Evolutionary conservation across 83 land plant species (phyloP).

Genomic region (Thuja plicata): DNA sequence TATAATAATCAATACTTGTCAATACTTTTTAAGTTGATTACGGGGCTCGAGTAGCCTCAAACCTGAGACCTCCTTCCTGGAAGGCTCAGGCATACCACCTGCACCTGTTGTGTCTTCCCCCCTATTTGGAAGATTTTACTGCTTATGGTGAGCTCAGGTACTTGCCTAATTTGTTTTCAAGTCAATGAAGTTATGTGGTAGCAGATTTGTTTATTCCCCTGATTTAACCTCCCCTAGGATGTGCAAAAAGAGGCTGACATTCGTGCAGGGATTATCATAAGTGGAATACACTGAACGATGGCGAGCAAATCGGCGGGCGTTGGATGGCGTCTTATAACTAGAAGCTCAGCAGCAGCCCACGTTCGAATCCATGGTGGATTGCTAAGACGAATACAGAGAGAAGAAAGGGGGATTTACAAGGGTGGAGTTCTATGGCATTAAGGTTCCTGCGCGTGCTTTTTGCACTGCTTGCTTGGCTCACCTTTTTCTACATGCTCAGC

Average conservation of each 20-base stretch:
- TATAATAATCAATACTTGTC: too few relatives aligned
- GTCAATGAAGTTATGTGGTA: too few relatives aligned
- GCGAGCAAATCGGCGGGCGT: background rate
- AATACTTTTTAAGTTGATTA: too few relatives aligned
- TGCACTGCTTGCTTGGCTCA: background rate
- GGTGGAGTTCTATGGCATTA: background rate
- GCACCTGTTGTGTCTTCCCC: too few relatives aligned
- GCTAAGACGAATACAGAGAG: background rate
- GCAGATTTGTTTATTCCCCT: background rate
- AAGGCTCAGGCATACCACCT: too few relatives aligned
- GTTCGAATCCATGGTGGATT: background rate
- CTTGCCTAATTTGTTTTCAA: too few relatives aligned
- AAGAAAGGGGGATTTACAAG: background rate
- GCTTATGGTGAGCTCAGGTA: slow-evolving; percentile 66
- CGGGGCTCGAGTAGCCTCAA: too few relatives aligned
- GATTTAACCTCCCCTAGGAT: background rate
- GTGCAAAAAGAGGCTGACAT: background rate
- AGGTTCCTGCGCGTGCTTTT: background rate
- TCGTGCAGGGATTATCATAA: background rate
- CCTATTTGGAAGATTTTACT: too few relatives aligned
- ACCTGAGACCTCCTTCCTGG: too few relatives aligned
- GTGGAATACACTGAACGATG: background rate
- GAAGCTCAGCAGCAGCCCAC: background rate
- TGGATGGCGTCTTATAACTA: background rate
- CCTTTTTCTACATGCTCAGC: background rate